phyloP scores from a whole-genome alignment of 345 rosid species.

The Eucalyptus tenuipes region DNA sequence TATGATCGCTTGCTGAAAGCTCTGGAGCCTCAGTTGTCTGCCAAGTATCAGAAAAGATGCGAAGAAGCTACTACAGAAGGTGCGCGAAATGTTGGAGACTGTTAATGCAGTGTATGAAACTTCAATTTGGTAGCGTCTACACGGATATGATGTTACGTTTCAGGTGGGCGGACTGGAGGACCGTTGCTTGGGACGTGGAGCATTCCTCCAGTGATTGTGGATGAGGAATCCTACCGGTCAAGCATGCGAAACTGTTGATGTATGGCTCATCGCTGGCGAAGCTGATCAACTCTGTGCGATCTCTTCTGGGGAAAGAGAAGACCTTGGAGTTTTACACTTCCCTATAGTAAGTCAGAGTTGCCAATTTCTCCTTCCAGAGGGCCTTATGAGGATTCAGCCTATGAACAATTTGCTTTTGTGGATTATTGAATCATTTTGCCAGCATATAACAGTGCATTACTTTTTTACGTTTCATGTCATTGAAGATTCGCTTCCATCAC shows the following conservation, averaged over 20 bases:
- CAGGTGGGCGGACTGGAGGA: conserved; percentile 55
- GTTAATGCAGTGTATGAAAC: not conserved
- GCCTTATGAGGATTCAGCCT: not conserved
- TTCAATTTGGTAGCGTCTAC: not conserved
- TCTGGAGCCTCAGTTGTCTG: conserved; percentile 53
- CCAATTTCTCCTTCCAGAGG: not conserved
- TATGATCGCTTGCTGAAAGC: conserved; percentile 33
- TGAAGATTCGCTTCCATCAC: not conserved
- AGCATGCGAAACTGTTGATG: not conserved
- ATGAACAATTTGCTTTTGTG: not conserved
- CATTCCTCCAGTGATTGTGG: not conserved
- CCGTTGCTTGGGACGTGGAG: conserved; percentile 73
- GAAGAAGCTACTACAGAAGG: conserved; percentile 89
- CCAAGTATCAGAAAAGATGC: conserved; percentile 58
- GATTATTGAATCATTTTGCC: not conserved
- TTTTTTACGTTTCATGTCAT: not conserved
- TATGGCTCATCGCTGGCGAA: not conserved
- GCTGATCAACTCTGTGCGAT: not conserved
- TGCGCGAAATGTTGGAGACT: not conserved
- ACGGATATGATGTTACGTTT: not conserved
- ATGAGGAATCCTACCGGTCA: not conserved
- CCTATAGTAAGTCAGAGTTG: not conserved
- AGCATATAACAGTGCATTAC: not conserved
- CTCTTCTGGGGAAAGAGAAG: not conserved
- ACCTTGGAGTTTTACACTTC: not conserved